Evolutionary conservation across 2,329 filamentous ascomycete genomes (phyloP), one percentile per base, ranked within the genome.

Genomic region (Aspergillus fumigatus): DNA sequence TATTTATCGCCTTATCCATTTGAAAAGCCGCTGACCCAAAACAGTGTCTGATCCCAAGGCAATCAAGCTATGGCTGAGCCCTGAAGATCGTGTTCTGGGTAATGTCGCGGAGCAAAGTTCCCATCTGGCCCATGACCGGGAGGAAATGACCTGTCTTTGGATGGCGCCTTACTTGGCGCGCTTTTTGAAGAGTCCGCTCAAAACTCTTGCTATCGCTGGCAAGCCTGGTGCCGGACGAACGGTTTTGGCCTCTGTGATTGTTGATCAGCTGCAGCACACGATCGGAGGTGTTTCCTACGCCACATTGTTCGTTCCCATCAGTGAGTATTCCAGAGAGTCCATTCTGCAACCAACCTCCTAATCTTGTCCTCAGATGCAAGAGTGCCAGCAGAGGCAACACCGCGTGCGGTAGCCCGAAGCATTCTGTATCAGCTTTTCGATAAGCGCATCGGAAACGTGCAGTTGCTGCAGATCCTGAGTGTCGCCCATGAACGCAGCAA

Each of bases 61-160:
- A 2, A 67, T 76, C 56, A 67, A 67, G 52, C 56, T 59, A 19
- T 76, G 74, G 74, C 55, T 83, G 6, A 70, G 72, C 17, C 78
- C 79, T 1, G 75, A 79, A 41, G 79, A 82, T 58, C 72, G 70
- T 4, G 69, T 79, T 1, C 68, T 82, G 17, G 71, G 70, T 10
- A 73, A 74, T 8, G 65, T 82, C 25, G 73, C 71, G 11, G 73
- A 76, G 17, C 77, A 77, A 55, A 75, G 75, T 63, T 74, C 62
- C 60, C 77, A 65, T 59, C 72, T 65, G 63, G 76, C 68, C 57
- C 74, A 67, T 26, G 67, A 75, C 29, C 73, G 80, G 38, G 79
- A 77, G 49, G 80, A 83, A 57, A 77, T 78, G 58, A 84, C 80
- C 25, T 82, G 81, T 57, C 71, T 82, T 43, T 84, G 81, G 81